Evolutionary conservation across 2,329 filamentous ascomycete genomes (phyloP).

Genomic region (Phialophora macrospora): DNA sequence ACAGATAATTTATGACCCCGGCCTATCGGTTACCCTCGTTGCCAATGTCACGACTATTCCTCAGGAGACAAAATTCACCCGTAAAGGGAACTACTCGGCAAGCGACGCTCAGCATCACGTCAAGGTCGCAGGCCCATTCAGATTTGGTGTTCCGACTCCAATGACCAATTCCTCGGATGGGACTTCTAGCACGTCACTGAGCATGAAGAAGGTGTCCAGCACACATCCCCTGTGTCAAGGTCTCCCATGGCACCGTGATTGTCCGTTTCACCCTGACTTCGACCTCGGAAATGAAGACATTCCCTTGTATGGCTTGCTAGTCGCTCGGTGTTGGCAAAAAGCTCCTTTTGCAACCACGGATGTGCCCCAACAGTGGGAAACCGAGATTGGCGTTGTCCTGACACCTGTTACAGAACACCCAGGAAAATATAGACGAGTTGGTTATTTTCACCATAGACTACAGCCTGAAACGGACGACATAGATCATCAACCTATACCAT

Average conservation of each 20-base stretch:
- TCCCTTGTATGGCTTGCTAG: neutral
- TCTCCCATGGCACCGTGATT: neutral
- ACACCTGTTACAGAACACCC: slow-evolving; percentile 1
- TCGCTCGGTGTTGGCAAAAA: neutral
- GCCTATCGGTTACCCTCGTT: neutral
- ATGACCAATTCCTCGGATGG: no score
- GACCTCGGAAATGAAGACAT: neutral
- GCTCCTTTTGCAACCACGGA: neutral
- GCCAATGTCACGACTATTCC: neutral
- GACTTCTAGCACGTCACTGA: neutral
- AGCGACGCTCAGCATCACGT: neutral
- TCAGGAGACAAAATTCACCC: neutral
- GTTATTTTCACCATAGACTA: slow-evolving; percentile 2
- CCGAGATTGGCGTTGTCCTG: slow-evolving; percentile 6
- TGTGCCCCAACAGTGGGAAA: neutral
- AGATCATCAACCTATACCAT: neutral
- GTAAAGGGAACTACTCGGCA: neutral
- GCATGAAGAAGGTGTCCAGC: neutral
- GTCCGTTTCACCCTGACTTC: slow-evolving; percentile 6
- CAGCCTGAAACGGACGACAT: neutral
- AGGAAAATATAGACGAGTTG: slow-evolving; percentile 2
- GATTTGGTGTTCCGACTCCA: neutral
- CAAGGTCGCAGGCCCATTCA: neutral
- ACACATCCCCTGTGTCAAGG: neutral
- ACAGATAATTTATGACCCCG: neutral